Evolutionary conservation across 1,284 basidiomycete genomes (phyloP).

Genomic region (Pyrrhoderma noxium): DNA sequence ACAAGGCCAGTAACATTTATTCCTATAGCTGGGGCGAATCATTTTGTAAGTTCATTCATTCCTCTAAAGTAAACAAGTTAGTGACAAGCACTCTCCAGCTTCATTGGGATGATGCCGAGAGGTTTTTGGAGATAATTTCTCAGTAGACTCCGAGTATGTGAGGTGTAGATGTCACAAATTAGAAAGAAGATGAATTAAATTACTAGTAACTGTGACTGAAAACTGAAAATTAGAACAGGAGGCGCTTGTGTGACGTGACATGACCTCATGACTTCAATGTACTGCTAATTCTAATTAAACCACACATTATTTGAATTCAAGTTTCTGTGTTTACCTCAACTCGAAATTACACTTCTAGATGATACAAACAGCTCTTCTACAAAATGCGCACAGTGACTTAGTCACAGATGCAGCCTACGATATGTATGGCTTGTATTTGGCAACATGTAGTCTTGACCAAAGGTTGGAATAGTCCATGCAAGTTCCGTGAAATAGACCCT

Average conservation of each 20-base stretch:
- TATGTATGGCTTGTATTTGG: conserved; percentile 78
- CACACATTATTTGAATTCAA: too few relatives aligned
- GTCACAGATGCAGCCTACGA: conserved; percentile 83
- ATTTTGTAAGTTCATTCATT: conserved; percentile 20
- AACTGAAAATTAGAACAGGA: too few relatives aligned
- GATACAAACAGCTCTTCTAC: conserved; percentile 70
- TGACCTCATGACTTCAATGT: too few relatives aligned
- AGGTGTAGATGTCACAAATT: too few relatives aligned
- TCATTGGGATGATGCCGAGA: conserved; percentile 10
- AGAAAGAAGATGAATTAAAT: too few relatives aligned
- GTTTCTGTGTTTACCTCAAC: too few relatives aligned
- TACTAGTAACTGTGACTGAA: too few relatives aligned
- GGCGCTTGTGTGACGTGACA: too few relatives aligned
- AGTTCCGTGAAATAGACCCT: background rate
- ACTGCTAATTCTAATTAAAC: too few relatives aligned
- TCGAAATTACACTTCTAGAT: conserved; percentile 37
- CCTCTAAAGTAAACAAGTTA: background rate
- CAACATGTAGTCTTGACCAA: conserved; percentile 74
- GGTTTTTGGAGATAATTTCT: background rate
- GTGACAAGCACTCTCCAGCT: background rate
- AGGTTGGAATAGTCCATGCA: conserved; percentile 34
- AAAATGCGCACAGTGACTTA: conserved; percentile 69
- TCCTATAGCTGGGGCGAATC: conserved; percentile 22
- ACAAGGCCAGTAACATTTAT: conserved; percentile 19
- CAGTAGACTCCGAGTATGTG: too few relatives aligned